Conservation (phyloP, 2,329 filamentous ascomycete genomes). For the Aspergillus fijiensis region DNA sequence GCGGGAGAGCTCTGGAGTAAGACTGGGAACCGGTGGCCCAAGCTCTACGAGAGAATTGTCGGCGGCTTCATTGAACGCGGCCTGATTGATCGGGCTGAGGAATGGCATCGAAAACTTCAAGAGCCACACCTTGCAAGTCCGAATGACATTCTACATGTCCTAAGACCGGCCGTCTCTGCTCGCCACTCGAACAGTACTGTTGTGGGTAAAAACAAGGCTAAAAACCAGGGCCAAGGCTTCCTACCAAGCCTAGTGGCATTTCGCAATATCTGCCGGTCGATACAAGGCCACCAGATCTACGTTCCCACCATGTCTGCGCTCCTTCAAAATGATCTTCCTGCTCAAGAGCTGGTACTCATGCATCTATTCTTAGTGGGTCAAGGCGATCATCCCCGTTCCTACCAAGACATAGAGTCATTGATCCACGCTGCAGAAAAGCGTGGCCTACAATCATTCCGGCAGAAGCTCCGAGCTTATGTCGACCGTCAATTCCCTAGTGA, state of each 20-base stretch:
- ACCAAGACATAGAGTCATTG: constrained; percentile 42
- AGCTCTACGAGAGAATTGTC: constrained; percentile 40
- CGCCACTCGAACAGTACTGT: constrained; percentile 17
- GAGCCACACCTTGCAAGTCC: constrained; percentile 30
- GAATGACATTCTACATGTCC: constrained; percentile 31
- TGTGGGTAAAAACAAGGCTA: constrained; percentile 6
- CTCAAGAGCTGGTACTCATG: constrained; percentile 45
- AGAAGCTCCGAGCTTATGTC: constrained; percentile 24
- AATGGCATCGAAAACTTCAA: constrained; percentile 42
- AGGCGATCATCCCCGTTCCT: constrained; percentile 43
- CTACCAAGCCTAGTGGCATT: constrained; percentile 36
- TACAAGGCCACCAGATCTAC: constrained; percentile 45
- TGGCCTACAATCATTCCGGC: constrained; percentile 25
- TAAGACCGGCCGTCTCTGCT: constrained; percentile 27
- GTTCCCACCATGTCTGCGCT: constrained; percentile 43
- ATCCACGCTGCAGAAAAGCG: constrained; percentile 40
- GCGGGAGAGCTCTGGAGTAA: constrained; percentile 41
- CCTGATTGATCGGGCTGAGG: constrained; percentile 30
- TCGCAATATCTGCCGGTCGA: constrained; percentile 42
- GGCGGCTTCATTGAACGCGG: constrained; percentile 35
- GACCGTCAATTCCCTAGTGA: constrained; percentile 18
- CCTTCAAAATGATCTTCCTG: constrained; percentile 36
- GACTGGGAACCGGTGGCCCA: constrained; percentile 40
- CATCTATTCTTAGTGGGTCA: constrained; percentile 46
- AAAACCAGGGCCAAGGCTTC: constrained; percentile 11